Evolutionary conservation across 148 eudicot genomes (phyloP).

Genomic region (Polygonum aviculare): DNA sequence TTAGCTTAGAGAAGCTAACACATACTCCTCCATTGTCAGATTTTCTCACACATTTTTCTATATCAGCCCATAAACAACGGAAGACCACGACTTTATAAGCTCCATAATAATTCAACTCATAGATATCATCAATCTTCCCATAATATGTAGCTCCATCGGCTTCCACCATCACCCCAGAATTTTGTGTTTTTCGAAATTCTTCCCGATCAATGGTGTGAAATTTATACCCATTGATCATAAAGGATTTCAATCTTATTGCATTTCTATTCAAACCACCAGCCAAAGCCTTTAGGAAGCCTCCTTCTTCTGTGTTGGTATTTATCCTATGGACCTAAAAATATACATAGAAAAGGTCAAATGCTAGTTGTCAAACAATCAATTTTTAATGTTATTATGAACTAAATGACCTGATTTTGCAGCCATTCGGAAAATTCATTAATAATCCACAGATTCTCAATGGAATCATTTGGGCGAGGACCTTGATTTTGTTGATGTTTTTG

Average conservation of each 20-base stretch:
- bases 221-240: background rate
- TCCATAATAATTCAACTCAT: constrained; percentile 10
- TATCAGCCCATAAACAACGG: too few species aligned
- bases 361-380: background rate
- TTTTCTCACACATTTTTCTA: background rate
- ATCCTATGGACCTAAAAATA: background rate
- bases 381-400: background rate
- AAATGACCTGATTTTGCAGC: background rate
- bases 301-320: background rate
- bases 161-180: constrained; percentile 11
- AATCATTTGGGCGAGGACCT: background rate
- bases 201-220: background rate
- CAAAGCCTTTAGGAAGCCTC: background rate
- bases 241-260: background rate
- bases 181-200: constrained; percentile 7
- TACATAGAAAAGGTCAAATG: too few species aligned
- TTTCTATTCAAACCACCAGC: background rate
- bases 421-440: background rate
- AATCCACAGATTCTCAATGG: background rate
- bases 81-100: background rate
- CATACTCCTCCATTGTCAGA: background rate
- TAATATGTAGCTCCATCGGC: constrained; percentile 3
- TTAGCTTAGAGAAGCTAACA: constrained; percentile 6
- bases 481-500: too few species aligned
- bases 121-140: background rate